Base-by-base conservation (phyloP, 768 basidiomycete species). In the Rhizopogon vulgaris region DNA sequence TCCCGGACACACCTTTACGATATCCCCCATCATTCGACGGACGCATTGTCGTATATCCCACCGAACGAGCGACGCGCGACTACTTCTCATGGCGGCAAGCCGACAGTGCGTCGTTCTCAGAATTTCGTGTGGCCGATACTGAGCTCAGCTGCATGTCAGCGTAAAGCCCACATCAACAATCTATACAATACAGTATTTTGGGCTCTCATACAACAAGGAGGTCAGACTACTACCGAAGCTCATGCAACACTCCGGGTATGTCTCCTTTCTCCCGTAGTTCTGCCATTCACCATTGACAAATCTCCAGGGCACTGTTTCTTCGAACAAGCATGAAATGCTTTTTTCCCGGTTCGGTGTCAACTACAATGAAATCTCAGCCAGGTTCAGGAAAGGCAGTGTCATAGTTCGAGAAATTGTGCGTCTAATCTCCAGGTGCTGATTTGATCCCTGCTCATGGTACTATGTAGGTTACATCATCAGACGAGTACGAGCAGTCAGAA, bases 11-110 rank as follows among this genome's bases (percentile, higher is more conserved):
- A 0, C 78, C 83, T 2, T 71, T 97, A 6, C 72, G 78, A 48
- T 94, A 94, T 56, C 85, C 93, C 1, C 96, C 95, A 0, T 87
- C 86, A 0, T 99, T 99, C 62, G 96, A 99, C 64, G 93, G 91
- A 1, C 76, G 95, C 43, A 82, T 91, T 42, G 78, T 94, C 0
- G 63, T 88, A 14, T 97, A 98, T 68, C 93, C 95, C 0, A 72
- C 74, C 1, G 75, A 74, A 32, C 76, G 74, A 48, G 82, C 87
- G 55, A 74, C 95, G 8, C 79, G 84, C 7, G 96, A 99, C 66
- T 99, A 99, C 65, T 94, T 97, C 64, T 71, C 90, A 0, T 99
- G 96, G 96, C 73, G 96, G 53, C 96, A 98, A 67, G 89, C 87
- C 0, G 95, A 98, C 64, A 95, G 95, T 95, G 62, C 54, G 91